Conservation (phyloP, 352 stramenopile genomes). For the Phytophthora ohioensis region DNA sequence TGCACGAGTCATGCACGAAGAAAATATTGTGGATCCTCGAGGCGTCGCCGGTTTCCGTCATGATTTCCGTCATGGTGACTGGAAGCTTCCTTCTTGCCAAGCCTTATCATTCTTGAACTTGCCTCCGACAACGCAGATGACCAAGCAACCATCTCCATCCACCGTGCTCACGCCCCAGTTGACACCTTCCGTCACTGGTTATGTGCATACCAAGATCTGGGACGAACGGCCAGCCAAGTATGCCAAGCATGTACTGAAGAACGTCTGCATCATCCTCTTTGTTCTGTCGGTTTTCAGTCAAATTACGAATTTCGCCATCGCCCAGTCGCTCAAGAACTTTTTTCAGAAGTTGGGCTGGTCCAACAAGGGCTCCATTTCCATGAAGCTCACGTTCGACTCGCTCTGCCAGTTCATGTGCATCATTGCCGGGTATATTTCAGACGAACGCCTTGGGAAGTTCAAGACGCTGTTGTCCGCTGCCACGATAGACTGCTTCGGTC, state of each 20-base stretch:
- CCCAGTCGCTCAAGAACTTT: slow-evolving; percentile 66
- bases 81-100: no score
- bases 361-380: slow-evolving; percentile 54
- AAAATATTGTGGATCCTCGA: no score
- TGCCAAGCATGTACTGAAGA: slow-evolving; percentile 55
- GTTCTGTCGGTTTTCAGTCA: slow-evolving; percentile 50
- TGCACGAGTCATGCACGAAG: no score
- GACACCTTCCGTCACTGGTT: slow-evolving; percentile 18
- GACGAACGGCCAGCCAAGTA: slow-evolving; percentile 54
- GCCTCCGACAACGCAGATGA: no score
- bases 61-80: no score
- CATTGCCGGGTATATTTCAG: slow-evolving; percentile 63
- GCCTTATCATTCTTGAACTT: no score
- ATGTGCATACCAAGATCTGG: slow-evolving; percentile 43
- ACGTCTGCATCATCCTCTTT: slow-evolving; percentile 65
- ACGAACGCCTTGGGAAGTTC: slow-evolving; percentile 57
- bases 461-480: slow-evolving; percentile 35
- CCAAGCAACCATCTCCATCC: no score
- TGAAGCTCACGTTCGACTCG: slow-evolving; percentile 71
- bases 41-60: no score
- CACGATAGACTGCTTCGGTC: slow-evolving; percentile 52
- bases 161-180: slow-evolving; percentile 17
- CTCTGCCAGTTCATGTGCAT: slow-evolving; percentile 66
- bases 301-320: slow-evolving; percentile 63
- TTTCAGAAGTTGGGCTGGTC: slow-evolving; percentile 63